A percentile compares a stretch with the other conserved stretches of the same genome.
Evolutionary conservation across 192 early-diverging fungal species (phyloP).

Genomic region (Rhizoclosmatium globosum): DNA sequence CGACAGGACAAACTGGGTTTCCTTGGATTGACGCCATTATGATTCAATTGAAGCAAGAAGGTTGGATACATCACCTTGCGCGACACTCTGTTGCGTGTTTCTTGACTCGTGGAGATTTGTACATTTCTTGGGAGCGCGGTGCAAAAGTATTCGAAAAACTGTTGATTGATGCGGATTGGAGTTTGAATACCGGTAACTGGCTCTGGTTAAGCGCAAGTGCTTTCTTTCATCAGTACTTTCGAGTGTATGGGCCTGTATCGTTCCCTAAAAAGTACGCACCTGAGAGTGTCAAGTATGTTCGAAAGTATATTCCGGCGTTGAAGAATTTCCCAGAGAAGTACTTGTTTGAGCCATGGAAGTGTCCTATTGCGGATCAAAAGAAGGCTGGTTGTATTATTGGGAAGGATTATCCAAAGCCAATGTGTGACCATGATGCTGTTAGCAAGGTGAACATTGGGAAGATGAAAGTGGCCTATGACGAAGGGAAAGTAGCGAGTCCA

Average conservation of each 20-base stretch:
- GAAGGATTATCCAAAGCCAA: conserved; percentile 35
- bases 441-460: conserved; percentile 30
- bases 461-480: conserved; percentile 29
- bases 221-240: conserved; percentile 40
- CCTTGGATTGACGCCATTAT: conserved; percentile 52
- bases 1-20: conserved; percentile 38
- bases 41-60: conserved; percentile 43
- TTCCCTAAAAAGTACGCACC: conserved; percentile 41
- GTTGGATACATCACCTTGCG: conserved; percentile 50
- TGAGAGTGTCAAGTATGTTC: conserved; percentile 13
- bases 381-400: conserved; percentile 39
- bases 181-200: conserved; percentile 46
- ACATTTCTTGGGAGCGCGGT: conserved; percentile 42
- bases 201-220: conserved; percentile 46
- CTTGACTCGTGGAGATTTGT: conserved; percentile 45
- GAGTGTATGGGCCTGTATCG: conserved; percentile 42
- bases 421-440: conserved; percentile 17
- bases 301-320: conserved; percentile 37
- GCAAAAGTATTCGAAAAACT: conserved; percentile 44
- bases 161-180: conserved; percentile 39
- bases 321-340: conserved; percentile 37
- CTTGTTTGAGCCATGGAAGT: conserved; percentile 34
- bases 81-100: conserved; percentile 47
- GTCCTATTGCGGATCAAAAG: conserved; percentile 20
- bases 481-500: background rate